Percentiles rank a stretch among this genome's conserved stretches.
Evolutionary conservation across 106 monocot species (phyloP).

Genomic region (Acanthochlamys bracteata): DNA sequence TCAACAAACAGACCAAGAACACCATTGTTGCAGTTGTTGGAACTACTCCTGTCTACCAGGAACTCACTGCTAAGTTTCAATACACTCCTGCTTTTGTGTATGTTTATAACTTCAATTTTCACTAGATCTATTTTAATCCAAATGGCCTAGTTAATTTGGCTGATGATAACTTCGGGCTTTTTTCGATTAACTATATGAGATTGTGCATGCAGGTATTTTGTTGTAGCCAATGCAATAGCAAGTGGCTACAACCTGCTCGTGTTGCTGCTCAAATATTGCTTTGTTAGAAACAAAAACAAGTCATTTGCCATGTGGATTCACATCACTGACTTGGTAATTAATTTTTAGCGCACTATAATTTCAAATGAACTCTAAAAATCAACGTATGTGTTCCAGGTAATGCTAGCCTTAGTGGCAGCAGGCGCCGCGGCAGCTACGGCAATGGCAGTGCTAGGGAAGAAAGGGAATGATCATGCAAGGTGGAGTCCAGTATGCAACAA

Average conservation of each 20-base stretch:
- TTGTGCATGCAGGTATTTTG: conserved; percentile 53
- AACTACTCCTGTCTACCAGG: too few species aligned
- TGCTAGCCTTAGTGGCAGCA: conserved; percentile 36
- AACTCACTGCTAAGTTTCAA: too few species aligned
- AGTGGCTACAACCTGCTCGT: conserved; percentile 44
- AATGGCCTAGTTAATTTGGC: too few species aligned
- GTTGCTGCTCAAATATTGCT: conserved; percentile 16
- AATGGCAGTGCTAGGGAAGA: conserved; percentile 48
- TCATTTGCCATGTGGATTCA: conserved; percentile 15
- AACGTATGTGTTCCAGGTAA: conserved; percentile 17
- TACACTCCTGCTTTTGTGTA: conserved; percentile 67
- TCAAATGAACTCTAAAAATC: not conserved
- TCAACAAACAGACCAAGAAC: conserved; percentile 44
- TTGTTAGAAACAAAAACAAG: conserved; percentile 19
- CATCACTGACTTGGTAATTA: conserved; percentile 37
- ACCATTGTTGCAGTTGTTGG: conserved; percentile 21
- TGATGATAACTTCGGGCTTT: too few species aligned
- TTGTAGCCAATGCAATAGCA: conserved; percentile 51
- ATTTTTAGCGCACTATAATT: not conserved
- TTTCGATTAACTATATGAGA: too few species aligned
- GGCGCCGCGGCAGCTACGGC: conserved; percentile 44
- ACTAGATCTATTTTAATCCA: not conserved
- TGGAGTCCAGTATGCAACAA: conserved; percentile 71
- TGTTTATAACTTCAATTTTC: not conserved
- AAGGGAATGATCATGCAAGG: conserved; percentile 49